Evolutionary conservation across 768 basidiomycete genomes (phyloP).

Genomic region (Hericium rajendrae): DNA sequence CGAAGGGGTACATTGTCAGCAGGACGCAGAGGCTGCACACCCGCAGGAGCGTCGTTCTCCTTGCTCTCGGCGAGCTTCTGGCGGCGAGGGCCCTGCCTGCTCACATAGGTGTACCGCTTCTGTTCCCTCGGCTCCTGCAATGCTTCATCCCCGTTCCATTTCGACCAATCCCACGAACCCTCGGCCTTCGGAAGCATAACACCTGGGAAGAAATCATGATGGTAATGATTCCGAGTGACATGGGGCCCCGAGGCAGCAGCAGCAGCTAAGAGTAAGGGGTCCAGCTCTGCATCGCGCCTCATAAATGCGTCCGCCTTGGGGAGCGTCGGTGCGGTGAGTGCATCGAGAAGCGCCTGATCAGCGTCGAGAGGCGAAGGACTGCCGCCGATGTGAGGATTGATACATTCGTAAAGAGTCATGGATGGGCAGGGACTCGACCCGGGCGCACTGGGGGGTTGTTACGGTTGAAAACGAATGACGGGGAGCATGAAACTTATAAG

Average conservation of each 20-base stretch:
- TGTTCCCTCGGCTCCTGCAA: constrained; percentile 26
- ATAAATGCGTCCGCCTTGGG: constrained; percentile 34
- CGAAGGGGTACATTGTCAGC: constrained; percentile 28
- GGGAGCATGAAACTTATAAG: no score
- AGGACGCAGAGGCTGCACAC: constrained; percentile 26
- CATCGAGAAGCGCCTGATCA: constrained; percentile 57
- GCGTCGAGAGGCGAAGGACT: constrained; percentile 17
- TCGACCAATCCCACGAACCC: constrained; percentile 49
- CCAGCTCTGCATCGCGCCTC: constrained; percentile 63
- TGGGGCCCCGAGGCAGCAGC: constrained; percentile 67
- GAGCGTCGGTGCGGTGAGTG: constrained; percentile 44
- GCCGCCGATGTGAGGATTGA: not conserved
- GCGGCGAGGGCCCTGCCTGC: constrained; percentile 66
- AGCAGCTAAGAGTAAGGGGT: constrained; percentile 72
- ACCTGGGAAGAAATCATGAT: constrained; percentile 68
- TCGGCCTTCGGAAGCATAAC: constrained; percentile 43
- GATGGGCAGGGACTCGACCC: not conserved
- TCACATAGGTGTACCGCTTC: constrained; percentile 51
- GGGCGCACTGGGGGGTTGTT: no score
- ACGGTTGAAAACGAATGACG: no score
- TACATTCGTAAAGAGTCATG: not conserved
- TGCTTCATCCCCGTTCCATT: constrained; percentile 37
- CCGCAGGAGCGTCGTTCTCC: constrained; percentile 37
- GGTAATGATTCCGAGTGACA: constrained; percentile 78
- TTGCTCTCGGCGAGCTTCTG: constrained; percentile 41